Base-by-base conservation (phyloP, 176 grass and related monocot genomes). In the Pontederia paniculata region DNA sequence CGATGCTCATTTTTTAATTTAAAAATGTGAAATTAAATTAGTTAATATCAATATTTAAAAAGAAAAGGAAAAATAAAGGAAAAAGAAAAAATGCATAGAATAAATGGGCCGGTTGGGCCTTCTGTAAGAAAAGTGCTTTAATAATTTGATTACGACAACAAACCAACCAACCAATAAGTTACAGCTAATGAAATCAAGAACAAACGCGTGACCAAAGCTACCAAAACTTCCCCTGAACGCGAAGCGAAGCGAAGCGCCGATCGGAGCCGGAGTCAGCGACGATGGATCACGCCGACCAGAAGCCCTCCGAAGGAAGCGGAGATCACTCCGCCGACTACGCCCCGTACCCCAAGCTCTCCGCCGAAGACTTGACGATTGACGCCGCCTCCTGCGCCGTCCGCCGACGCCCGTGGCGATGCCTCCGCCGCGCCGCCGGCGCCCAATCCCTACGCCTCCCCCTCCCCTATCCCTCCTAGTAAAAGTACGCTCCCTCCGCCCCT, bases 401-500 rank as follows among this genome's bases (percentile, higher is more conserved):
- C 76, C 52, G 63, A 73, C 9, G 57, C 77, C 70, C 18, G 7
- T n/a, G 1, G 47, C 45, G 46, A 65, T 21, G 64, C 71, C 52
- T 59, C 74, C 45, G 12, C 77, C 67, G 73, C 82, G 75, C 59
- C 87, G 12, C 42, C 28, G 51, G 81, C 80, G 12, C 63, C 58
- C 52, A 98, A 98, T 54, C 94, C 94, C 57, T 98, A 98, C 42
- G 57, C 88, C 65, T 69, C 83, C 42, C 64, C 83, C 8, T 66
- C 77, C 11, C 59, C 83, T 3, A 65, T 62, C 0, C 57, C 81
- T 17, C 48, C 61, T 16, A 37, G 10, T 60, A 4, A 45, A 44
- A 1, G 51, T 55, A 12, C 8, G 15, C 50, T 19, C 13, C 16
- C n/a, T 53, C 16, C 21, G 20, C 44, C 63, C 15, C 48, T 12